Conservation (phyloP, 164 flowering plant species). For the Piper longum region DNA sequence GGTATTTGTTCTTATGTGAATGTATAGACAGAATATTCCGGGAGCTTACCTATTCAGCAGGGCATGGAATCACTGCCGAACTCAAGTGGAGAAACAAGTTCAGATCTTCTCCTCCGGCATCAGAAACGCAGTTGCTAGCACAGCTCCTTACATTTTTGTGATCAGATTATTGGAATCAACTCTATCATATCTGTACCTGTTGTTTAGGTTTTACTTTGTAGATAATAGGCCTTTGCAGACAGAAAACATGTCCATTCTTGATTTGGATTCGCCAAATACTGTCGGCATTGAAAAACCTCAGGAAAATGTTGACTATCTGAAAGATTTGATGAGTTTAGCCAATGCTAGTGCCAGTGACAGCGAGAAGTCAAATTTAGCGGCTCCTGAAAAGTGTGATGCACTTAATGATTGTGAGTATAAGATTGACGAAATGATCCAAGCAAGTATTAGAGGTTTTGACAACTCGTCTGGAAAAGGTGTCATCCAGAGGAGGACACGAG, state of each 20-base stretch:
- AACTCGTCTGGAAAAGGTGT: neutral
- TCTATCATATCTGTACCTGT: slow-evolving; percentile 40
- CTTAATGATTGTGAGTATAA: neutral
- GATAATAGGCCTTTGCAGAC: slow-evolving; percentile 4
- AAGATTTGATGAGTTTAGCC: slow-evolving; percentile 38
- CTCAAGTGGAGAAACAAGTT: slow-evolving; percentile 45
- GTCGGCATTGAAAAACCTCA: slow-evolving; percentile 9
- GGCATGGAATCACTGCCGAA: slow-evolving; percentile 77
- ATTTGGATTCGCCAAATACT: slow-evolving; percentile 18
- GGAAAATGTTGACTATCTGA: slow-evolving; percentile 23
- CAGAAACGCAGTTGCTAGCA: slow-evolving; percentile 72
- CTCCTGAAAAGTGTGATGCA: neutral
- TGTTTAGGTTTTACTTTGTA: slow-evolving; percentile 22
- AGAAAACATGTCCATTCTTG: slow-evolving; percentile 25
- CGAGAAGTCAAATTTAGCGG: neutral
- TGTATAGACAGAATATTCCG: slow-evolving; percentile 49
- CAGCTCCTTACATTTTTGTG: slow-evolving; percentile 14
- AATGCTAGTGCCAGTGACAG: slow-evolving; percentile 1
- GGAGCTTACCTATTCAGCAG: slow-evolving; percentile 16
- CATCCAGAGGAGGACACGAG: neutral
- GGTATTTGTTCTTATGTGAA: slow-evolving; percentile 13
- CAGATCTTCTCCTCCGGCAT: slow-evolving; percentile 51
- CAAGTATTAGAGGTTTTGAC: neutral
- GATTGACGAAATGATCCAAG: neutral
- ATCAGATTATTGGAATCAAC: slow-evolving; percentile 21